A percentile compares a stretch with the other conserved stretches of the same genome.
These are phyloP conservation scores for Eustoma russellianum DNA, from an alignment of 257 asterid genomes.

Conservation along the genomic window DNA sequence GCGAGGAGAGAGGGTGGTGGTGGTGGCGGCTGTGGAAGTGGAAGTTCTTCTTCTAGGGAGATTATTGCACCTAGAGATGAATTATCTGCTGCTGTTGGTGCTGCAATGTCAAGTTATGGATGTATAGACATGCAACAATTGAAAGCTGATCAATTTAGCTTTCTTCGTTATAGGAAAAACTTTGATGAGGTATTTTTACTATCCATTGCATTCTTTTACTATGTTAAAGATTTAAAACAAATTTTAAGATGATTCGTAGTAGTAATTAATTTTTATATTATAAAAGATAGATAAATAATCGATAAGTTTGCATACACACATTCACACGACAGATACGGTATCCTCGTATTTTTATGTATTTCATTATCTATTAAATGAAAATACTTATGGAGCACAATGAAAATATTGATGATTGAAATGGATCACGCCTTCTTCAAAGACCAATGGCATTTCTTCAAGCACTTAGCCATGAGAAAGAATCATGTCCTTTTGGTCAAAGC, in stretches of 20 bases:
- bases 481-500: conserved; percentile 7
- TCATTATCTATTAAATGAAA: no score
- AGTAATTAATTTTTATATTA: no score
- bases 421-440: background rate
- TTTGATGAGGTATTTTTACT: conserved; percentile 34
- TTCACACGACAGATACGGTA: background rate
- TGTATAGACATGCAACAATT: conserved; percentile 58
- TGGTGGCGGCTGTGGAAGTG: no score
- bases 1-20: conserved; percentile 38
- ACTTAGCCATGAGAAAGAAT: background rate
- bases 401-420: no score
- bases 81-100: conserved; percentile 34
- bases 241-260: conserved; percentile 12
- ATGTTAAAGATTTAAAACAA: no score
- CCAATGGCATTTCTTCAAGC: background rate
- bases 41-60: conserved; percentile 52
- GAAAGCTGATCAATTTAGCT: conserved; percentile 64
- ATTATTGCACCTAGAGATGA: conserved; percentile 37
- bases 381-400: no score
- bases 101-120: conserved; percentile 37
- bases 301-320: no score
- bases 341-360: no score
- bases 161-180: conserved; percentile 55
- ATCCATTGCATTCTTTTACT: no score
- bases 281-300: conserved; percentile 11